Conservation (phyloP, 495 filamentous ascomycete species). For the Choiromyces venosus region DNA sequence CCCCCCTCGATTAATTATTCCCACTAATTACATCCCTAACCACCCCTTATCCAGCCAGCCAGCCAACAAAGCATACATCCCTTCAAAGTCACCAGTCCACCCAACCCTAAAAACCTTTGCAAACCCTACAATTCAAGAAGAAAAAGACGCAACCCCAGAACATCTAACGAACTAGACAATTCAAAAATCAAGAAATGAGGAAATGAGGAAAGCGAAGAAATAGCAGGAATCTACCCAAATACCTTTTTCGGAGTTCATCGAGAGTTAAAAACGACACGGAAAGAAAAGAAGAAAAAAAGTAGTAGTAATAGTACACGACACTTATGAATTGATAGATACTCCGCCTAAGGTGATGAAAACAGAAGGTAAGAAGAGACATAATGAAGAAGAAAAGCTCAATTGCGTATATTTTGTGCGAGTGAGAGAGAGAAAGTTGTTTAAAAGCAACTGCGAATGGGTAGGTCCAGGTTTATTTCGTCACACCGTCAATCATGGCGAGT, state of each 20-base stretch:
- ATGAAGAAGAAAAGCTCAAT: not conserved
- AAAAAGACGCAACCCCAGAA: not conserved
- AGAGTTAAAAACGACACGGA: slow-evolving; percentile 1
- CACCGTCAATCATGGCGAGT: slow-evolving; percentile 42
- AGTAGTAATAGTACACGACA: not conserved
- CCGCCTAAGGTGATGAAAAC: not conserved
- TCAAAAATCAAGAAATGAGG: not conserved
- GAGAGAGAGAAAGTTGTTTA: not conserved
- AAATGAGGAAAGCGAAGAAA: not conserved
- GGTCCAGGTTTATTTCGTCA: slow-evolving; percentile 24
- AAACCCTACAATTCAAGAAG: not conserved
- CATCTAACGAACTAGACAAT: not conserved
- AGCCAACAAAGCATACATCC: not conserved
- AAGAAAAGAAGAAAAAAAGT: not conserved
- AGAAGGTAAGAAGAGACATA: not conserved
- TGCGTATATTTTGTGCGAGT: not conserved
- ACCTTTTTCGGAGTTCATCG: not conserved
- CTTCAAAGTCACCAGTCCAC: not conserved
- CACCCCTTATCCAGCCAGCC: not conserved
- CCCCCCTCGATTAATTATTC: not conserved
- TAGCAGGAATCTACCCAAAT: slow-evolving; percentile 4
- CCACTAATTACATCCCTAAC: not conserved
- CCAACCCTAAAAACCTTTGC: not conserved
- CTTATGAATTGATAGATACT: not conserved
- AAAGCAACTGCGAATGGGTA: not conserved